A percentile compares a stretch with the other conserved stretches of the same genome.
These are phyloP conservation scores for Kluyveromyces marxianus DNA, from an alignment of 1,139 yeast genomes.

Conservation along the genomic window DNA sequence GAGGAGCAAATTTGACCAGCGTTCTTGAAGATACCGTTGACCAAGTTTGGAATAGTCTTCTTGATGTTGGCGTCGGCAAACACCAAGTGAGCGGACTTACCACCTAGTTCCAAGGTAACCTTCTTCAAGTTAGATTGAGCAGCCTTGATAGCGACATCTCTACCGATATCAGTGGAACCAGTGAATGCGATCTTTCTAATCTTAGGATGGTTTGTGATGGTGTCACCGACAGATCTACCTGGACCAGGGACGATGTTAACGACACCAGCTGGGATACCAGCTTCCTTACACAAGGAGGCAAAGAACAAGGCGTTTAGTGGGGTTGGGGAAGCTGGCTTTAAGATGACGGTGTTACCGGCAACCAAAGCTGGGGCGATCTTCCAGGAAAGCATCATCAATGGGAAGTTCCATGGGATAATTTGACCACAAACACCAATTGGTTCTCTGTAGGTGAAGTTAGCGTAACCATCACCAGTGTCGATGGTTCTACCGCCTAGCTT, in stretches of 20 bases:
- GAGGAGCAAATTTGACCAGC: constrained; percentile 88
- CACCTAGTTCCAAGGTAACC: constrained; percentile 79
- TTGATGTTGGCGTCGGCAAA: constrained; percentile 66
- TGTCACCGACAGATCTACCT: constrained; percentile 69
- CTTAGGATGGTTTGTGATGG: constrained; percentile 58
- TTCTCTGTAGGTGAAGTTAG: constrained; percentile 59
- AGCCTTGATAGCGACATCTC: constrained; percentile 60
- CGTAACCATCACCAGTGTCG: constrained; percentile 51
- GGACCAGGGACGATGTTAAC: constrained; percentile 69
- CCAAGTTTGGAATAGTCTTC: constrained; percentile 51
- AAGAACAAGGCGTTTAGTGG: constrained; percentile 69
- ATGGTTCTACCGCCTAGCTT: constrained; percentile 65
- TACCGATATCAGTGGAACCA: constrained; percentile 75
- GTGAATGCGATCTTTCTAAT: constrained; percentile 77
- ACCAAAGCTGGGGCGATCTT: constrained; percentile 76
- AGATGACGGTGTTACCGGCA: constrained; percentile 67
- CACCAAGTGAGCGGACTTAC: constrained; percentile 74
- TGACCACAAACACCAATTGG: constrained; percentile 87
- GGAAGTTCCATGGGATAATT: constrained; percentile 90
- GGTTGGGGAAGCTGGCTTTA: constrained; percentile 73
- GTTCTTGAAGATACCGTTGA: constrained; percentile 62
- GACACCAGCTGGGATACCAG: constrained; percentile 76
- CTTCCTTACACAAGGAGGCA: constrained; percentile 54
- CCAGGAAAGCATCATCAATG: constrained; percentile 75
- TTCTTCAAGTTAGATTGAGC: constrained; percentile 64